Conservation (phyloP, 345 rosid species). For the Populus euphratica region DNA sequence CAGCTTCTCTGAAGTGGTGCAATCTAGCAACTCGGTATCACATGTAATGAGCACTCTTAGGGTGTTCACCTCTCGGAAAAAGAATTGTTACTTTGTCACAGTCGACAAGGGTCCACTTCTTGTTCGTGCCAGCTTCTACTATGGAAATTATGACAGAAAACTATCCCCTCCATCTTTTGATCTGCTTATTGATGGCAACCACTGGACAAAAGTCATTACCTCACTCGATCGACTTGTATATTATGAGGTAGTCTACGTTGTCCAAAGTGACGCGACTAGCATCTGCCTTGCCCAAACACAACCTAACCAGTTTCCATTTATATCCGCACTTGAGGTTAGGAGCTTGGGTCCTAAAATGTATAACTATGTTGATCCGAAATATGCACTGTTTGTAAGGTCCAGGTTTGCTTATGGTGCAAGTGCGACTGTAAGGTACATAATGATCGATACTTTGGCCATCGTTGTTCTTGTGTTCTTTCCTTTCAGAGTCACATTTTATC, state of each 20-base stretch:
- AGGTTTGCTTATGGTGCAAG: conserved; percentile 15
- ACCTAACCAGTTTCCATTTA: conserved; percentile 25
- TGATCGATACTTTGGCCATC: too few relatives aligned
- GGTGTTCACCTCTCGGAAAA: conserved; percentile 21
- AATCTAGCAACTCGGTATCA: background rate
- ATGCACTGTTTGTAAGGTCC: conserved; percentile 2
- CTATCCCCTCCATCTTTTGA: conserved; percentile 22
- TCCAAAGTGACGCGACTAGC: conserved; percentile 5
- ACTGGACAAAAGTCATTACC: conserved; percentile 22
- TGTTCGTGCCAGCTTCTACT: conserved; percentile 20
- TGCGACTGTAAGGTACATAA: conserved; percentile 5
- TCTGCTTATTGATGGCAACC: conserved; percentile 23
- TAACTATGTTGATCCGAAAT: background rate
- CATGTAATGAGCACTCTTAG: conserved; percentile 18
- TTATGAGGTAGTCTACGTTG: conserved; percentile 12
- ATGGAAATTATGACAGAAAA: conserved; percentile 26
- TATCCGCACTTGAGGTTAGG: conserved; percentile 24
- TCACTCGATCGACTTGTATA: background rate
- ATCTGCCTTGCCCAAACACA: conserved; percentile 28
- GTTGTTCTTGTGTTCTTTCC: background rate
- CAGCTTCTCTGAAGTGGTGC: background rate
- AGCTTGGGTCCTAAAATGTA: conserved; percentile 19
- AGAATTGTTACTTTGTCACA: conserved; percentile 19
- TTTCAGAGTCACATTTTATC: conserved; percentile 14
- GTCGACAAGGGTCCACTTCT: conserved; percentile 6